Conservation (phyloP, 441 rosid species). For the Gossypium lobatum region DNA sequence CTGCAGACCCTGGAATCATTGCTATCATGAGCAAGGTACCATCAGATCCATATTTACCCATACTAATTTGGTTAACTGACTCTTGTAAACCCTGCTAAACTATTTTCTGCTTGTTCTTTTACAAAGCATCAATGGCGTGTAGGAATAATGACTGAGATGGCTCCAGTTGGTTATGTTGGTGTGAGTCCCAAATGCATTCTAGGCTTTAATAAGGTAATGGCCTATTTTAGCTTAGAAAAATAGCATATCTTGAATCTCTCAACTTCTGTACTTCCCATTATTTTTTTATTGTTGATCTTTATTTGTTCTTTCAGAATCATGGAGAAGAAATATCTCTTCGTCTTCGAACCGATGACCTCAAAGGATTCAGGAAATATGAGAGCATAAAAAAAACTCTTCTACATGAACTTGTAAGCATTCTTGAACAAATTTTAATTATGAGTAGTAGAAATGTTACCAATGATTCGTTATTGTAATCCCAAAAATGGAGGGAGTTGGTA, state of each 20-base stretch:
- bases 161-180: conserved; percentile 97
- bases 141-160: conserved; percentile 91
- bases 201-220: conserved; percentile 79
- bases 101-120: conserved; percentile 16
- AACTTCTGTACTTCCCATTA: background rate
- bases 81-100: conserved; percentile 5
- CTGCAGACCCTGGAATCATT: conserved; percentile 90
- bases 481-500: background rate
- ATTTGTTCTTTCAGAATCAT: conserved; percentile 52
- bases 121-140: conserved; percentile 84
- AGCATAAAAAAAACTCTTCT: conserved; percentile 85
- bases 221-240: background rate
- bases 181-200: conserved; percentile 79
- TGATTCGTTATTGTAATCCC: background rate
- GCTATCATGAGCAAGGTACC: conserved; percentile 88
- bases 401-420: conserved; percentile 80
- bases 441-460: background rate
- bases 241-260: background rate
- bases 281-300: conserved; percentile 13
- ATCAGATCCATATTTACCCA: background rate
- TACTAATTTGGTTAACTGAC: conserved; percentile 8
- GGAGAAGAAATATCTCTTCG: conserved; percentile 98
- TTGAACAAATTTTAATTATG: background rate
- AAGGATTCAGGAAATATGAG: conserved; percentile 88
- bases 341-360: conserved; percentile 93